Evolutionary conservation across 1,284 basidiomycete genomes (phyloP).

Genomic region (Farysia itapuensis): DNA sequence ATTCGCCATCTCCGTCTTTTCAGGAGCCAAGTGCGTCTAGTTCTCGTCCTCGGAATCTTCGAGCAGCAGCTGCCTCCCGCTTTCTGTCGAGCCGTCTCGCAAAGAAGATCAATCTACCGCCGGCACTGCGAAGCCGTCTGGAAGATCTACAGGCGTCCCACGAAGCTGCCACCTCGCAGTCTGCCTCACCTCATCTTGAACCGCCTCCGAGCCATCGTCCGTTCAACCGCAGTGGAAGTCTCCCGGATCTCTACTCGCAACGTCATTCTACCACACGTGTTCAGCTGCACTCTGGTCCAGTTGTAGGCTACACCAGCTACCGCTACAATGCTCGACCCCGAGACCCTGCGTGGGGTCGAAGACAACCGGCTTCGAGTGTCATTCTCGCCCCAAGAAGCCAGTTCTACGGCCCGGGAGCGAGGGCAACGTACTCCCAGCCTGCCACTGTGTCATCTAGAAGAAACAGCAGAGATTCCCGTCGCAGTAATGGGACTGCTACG

Average conservation of each 20-base stretch:
- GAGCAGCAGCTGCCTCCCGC: conserved; percentile 25
- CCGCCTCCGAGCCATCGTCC: too few species aligned
- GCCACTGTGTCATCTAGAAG: conserved; percentile 10
- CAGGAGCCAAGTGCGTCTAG: conserved; percentile 6
- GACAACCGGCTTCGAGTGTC: too few species aligned
- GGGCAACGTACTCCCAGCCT: too few species aligned
- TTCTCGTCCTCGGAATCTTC: conserved; percentile 17
- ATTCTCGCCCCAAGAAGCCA: too few species aligned
- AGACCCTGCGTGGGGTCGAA: too few species aligned
- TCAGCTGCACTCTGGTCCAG: too few species aligned
- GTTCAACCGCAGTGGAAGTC: conserved; percentile 29
- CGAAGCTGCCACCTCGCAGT: too few species aligned
- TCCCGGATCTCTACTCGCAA: conserved; percentile 7
- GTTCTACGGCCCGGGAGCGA: too few species aligned
- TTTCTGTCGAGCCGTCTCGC: conserved; percentile 31
- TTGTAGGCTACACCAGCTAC: too few species aligned
- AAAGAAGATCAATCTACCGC: conserved; percentile 27
- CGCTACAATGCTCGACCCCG: too few species aligned
- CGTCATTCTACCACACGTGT: too few species aligned
- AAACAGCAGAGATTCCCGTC: conserved; percentile 20
- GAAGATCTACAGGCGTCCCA: conserved; percentile 22
- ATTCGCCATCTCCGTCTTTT: conserved; percentile 19
- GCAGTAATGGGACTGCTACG: conserved; percentile 11
- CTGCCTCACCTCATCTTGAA: conserved; percentile 1
- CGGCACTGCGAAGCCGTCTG: conserved; percentile 17